Conservation (phyloP, 164 flowering plant species). For the Euptelea pleiosperma region DNA sequence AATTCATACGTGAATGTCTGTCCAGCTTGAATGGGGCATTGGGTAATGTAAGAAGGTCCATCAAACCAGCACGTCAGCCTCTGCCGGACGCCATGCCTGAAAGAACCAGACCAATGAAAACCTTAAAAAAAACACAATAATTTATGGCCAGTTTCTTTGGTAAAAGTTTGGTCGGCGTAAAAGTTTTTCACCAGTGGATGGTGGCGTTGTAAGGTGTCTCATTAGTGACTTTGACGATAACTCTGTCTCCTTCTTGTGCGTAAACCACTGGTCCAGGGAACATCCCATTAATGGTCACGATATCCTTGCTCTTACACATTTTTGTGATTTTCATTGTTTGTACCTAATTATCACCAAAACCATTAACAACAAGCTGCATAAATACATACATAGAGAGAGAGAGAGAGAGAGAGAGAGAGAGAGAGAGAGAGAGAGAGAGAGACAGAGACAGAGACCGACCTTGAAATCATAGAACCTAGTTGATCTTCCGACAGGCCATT, state of each 20-base stretch:
- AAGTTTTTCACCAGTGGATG: slow-evolving; percentile 58
- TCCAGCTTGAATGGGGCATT: slow-evolving; percentile 65
- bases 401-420: slow-evolving; percentile 11
- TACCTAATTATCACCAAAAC: slow-evolving; percentile 28
- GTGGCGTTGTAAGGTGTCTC: slow-evolving; percentile 52
- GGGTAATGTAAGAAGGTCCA: slow-evolving; percentile 70
- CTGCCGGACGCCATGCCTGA: slow-evolving; percentile 70
- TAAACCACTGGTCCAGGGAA: slow-evolving; percentile 62
- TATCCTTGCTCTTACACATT: slow-evolving; percentile 44
- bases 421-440: slow-evolving; percentile 13
- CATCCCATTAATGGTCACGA: slow-evolving; percentile 53
- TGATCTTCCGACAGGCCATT: slow-evolving; percentile 32
- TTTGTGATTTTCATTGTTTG: slow-evolving; percentile 50
- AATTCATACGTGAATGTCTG: slow-evolving; percentile 55
- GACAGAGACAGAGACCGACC: slow-evolving; percentile 36
- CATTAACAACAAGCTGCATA: background rate
- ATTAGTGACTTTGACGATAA: slow-evolving; percentile 53
- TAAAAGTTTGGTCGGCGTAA: too few species aligned
- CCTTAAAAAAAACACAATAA: too few species aligned
- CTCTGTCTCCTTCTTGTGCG: slow-evolving; percentile 61
- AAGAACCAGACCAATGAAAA: background rate
- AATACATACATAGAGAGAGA: background rate
- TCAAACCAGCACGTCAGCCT: slow-evolving; percentile 57
- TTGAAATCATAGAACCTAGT: slow-evolving; percentile 64
- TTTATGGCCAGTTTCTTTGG: too few species aligned